Evolutionary conservation across 345 rosid species (phyloP).

Genomic region (Streptanthus diversifolius): DNA sequence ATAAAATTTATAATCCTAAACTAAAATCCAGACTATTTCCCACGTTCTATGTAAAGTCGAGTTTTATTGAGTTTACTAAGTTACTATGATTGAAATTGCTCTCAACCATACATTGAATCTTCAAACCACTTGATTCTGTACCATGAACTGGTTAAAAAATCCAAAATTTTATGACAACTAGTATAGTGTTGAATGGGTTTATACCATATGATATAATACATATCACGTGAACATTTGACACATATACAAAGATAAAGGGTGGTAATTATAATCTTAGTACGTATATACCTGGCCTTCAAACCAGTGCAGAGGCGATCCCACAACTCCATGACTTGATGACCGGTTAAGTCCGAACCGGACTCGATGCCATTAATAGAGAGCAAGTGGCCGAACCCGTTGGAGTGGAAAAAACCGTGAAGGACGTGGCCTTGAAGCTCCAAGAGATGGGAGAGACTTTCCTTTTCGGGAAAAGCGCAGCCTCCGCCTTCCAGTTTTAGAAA

Average conservation of each 20-base stretch:
- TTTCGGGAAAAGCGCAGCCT: slow-evolving; percentile 18
- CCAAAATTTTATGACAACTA: not conserved
- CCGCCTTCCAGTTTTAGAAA: slow-evolving; percentile 41
- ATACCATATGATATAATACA: not conserved
- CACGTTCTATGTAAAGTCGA: not conserved
- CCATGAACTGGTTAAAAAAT: not conserved
- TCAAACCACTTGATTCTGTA: not conserved
- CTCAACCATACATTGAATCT: not conserved
- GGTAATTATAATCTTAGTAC: not conserved
- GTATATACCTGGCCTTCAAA: slow-evolving; percentile 68
- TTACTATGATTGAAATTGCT: not conserved
- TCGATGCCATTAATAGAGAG: slow-evolving; percentile 66
- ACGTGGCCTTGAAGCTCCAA: slow-evolving; percentile 51
- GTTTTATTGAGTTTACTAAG: not conserved
- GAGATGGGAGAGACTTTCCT: slow-evolving; percentile 43
- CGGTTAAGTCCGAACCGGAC: slow-evolving; percentile 62
- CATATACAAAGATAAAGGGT: not conserved
- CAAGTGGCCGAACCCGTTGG: slow-evolving; percentile 90
- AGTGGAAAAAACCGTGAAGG: slow-evolving; percentile 84
- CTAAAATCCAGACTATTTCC: not conserved
- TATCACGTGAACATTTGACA: not conserved
- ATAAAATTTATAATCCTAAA: not conserved
- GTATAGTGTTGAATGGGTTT: not conserved
- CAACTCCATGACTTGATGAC: slow-evolving; percentile 72
- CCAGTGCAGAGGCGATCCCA: slow-evolving; percentile 88